A percentile compares a stretch with the other conserved stretches of the same genome.
Conservation (phyloP, 768 basidiomycete species). For the Cystobasidium onofrii region DNA sequence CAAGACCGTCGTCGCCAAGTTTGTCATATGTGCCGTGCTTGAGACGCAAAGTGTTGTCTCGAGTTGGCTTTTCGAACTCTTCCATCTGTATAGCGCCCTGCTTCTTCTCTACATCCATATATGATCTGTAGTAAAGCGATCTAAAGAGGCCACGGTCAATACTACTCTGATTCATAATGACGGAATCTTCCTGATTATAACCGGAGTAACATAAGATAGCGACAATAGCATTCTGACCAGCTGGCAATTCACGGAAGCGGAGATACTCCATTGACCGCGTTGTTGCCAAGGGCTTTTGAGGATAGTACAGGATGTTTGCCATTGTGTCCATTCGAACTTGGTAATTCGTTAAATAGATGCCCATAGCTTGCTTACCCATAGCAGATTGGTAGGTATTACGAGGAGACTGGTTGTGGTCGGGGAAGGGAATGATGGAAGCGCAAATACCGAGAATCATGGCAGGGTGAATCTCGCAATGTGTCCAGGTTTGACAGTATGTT, state of each 20-base stretch:
- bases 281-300: conserved; percentile 96
- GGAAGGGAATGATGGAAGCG: conserved; percentile 98
- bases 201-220: conserved; percentile 98
- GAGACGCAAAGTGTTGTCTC: conserved; percentile 87
- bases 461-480: conserved; percentile 98
- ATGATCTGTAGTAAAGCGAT: conserved; percentile 95
- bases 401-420: conserved; percentile 99
- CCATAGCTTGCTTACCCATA: conserved; percentile 99
- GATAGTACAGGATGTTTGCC: conserved; percentile 98
- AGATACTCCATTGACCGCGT: conserved; percentile 99
- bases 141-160: conserved; percentile 97
- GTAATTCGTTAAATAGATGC: conserved; percentile 96
- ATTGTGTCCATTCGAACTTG: conserved; percentile 99
- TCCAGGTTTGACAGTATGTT: conserved; percentile 82
- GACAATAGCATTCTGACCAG: conserved; percentile 98
- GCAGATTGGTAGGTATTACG: conserved; percentile 99
- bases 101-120: conserved; percentile 97
- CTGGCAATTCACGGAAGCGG: conserved; percentile 94
- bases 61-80: conserved; percentile 91
- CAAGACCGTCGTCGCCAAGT: conserved; percentile 88
- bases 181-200: conserved; percentile 99
- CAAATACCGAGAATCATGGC: conserved; percentile 98
- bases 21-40: conserved; percentile 99
- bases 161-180: conserved; percentile 99
- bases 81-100: conserved; percentile 83